phyloP scores from a whole-genome alignment of 495 filamentous ascomycete genomes.

The Penicillium arizonense region DNA sequence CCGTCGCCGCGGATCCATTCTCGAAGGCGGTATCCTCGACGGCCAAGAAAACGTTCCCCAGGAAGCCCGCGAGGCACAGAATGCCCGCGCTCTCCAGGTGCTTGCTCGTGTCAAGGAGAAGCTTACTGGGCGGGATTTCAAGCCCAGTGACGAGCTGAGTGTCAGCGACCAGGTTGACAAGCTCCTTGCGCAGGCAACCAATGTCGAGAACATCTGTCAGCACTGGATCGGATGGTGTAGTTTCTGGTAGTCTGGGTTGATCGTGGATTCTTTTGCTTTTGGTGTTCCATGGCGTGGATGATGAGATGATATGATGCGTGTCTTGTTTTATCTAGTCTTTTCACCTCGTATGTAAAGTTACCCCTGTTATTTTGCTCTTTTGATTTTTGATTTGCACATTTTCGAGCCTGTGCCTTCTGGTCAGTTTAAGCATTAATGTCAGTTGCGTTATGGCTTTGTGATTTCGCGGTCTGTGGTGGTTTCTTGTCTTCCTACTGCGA shows the following conservation, averaged over 20 bases:
- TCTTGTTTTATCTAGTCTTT: conserved; percentile 10
- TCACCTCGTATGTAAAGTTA: conserved; percentile 28
- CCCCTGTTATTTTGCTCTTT: conserved; percentile 7
- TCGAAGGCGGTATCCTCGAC: conserved; percentile 52
- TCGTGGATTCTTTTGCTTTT: conserved; percentile 12
- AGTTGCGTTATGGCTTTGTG: too few relatives aligned
- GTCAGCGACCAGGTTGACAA: conserved; percentile 92
- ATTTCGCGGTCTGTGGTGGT: too few relatives aligned
- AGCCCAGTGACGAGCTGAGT: conserved; percentile 68
- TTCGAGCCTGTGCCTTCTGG: not conserved
- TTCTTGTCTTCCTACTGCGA: too few relatives aligned
- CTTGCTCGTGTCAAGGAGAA: conserved; percentile 92
- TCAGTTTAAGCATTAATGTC: not conserved
- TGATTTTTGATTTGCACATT: not conserved
- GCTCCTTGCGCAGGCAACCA: conserved; percentile 90
- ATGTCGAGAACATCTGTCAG: conserved; percentile 95
- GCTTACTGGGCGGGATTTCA: conserved; percentile 73
- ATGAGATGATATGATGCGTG: conserved; percentile 21
- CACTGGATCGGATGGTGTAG: conserved; percentile 98
- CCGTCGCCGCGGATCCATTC: conserved; percentile 46
- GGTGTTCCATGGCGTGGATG: conserved; percentile 13
- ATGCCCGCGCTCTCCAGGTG: conserved; percentile 89
- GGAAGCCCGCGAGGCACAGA: conserved; percentile 74
- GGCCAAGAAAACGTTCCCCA: conserved; percentile 49
- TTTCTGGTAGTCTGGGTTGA: conserved; percentile 63